A percentile compares a stretch with the other conserved stretches of the same genome.
phyloP scores from a whole-genome alignment of 176 grass and related monocot genomes.

The Dendrocalamus sinicus region DNA sequence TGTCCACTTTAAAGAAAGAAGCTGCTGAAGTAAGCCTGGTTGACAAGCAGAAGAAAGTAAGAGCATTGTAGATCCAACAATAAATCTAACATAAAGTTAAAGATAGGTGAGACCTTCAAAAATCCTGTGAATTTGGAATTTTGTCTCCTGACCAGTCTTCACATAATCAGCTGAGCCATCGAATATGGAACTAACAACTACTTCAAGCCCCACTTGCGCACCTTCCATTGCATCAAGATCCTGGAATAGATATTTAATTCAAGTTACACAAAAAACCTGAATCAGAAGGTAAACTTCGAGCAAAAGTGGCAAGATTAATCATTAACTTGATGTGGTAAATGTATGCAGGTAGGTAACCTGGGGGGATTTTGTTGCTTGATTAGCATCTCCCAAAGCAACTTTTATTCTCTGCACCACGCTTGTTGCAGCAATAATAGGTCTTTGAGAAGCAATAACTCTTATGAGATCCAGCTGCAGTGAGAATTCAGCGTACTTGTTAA shows the following conservation, averaged over 20 bases:
- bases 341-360: constrained; percentile 58
- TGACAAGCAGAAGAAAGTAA: constrained; percentile 52
- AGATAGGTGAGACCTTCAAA: constrained; percentile 67
- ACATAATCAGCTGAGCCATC: constrained; percentile 69
- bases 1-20: constrained; percentile 89
- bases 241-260: constrained; percentile 49
- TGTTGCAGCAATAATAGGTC: constrained; percentile 77
- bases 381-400: constrained; percentile 59
- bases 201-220: constrained; percentile 78
- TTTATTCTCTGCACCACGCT: constrained; percentile 81
- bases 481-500: constrained; percentile 18
- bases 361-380: constrained; percentile 64
- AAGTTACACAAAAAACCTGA: constrained; percentile 25
- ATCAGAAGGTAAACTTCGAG: constrained; percentile 21
- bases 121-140: constrained; percentile 68
- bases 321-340: constrained; percentile 21
- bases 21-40: constrained; percentile 86
- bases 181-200: constrained; percentile 77
- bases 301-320: constrained; percentile 13
- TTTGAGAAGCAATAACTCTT: constrained; percentile 86
- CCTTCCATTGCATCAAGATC: constrained; percentile 84
- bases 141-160: constrained; percentile 61
- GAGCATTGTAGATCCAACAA: constrained; percentile 23
- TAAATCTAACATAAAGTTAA: constrained; percentile 35
- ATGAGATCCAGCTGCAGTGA: constrained; percentile 88